Percentiles rank a stretch among this genome's conserved stretches.
phyloP scores from a whole-genome alignment of 768 basidiomycete species.

The Panellus pusillus region DNA sequence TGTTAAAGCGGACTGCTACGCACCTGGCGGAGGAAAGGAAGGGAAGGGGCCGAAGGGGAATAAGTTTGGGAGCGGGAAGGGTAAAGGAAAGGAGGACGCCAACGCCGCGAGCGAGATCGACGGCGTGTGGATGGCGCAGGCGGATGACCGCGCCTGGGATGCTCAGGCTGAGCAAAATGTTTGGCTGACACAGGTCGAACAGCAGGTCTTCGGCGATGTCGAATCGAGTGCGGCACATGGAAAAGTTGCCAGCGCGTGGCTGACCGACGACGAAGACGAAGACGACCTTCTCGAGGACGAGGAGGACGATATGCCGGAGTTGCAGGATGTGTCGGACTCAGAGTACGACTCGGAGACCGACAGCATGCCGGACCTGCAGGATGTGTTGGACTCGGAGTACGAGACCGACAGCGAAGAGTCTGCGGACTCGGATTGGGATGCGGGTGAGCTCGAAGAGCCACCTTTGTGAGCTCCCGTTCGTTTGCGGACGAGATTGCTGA shows the following conservation, averaged over 20 bases:
- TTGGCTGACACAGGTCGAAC: no score
- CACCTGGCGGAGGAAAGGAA: slow-evolving; percentile 18
- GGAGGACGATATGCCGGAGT: neutral
- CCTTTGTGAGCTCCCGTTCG: no score
- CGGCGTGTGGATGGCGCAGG: slow-evolving; percentile 19
- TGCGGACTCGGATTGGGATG: no score
- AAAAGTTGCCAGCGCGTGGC: no score
- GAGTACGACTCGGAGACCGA: neutral
- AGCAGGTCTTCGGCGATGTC: no score
- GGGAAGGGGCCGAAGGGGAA: slow-evolving; percentile 20
- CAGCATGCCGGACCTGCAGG: slow-evolving; percentile 5
- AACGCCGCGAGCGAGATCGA: slow-evolving; percentile 1
- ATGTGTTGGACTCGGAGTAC: slow-evolving; percentile 1
- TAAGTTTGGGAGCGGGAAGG: slow-evolving; percentile 6
- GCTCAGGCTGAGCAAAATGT: no score
- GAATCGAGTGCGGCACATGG: no score
- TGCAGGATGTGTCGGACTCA: neutral
- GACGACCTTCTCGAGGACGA: no score
- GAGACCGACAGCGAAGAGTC: neutral
- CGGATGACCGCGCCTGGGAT: no score
- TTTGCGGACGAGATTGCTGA: no score
- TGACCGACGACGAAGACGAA: no score
- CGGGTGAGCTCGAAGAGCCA: no score
- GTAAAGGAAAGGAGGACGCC: slow-evolving; percentile 3
- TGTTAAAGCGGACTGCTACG: slow-evolving; percentile 17